Conservation (phyloP, 2,329 filamentous ascomycete genomes). For the Coniochaeta sp. region DNA sequence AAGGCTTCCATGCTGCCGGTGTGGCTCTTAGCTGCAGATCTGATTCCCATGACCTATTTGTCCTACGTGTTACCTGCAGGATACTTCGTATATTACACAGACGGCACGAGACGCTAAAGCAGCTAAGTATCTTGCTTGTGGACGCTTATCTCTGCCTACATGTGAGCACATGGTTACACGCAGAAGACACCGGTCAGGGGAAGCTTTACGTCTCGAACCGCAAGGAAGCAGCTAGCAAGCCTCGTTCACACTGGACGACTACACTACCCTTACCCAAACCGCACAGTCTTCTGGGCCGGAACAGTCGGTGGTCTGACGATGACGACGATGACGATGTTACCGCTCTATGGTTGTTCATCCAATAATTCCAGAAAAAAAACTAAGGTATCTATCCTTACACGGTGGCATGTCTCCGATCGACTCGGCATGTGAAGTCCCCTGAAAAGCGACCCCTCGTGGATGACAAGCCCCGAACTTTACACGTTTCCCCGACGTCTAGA, state of each 20-base stretch:
- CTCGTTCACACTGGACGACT: background rate
- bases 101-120: background rate
- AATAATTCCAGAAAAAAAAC: background rate
- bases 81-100: background rate
- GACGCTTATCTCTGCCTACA: background rate
- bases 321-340: background rate
- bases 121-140: background rate
- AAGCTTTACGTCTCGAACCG: background rate
- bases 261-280: background rate
- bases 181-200: background rate
- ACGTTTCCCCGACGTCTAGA: background rate
- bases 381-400: background rate
- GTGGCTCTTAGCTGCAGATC: background rate
- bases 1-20: constrained; percentile 1
- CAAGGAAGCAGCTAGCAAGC: background rate
- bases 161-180: background rate
- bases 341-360: background rate
- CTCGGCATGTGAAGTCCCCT: background rate
- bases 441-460: background rate
- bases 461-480: background rate
- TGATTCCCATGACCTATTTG: background rate
- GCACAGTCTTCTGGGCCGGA: background rate
- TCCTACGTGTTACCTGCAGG: background rate
- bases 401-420: background rate
- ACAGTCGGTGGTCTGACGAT: background rate